These are phyloP conservation scores for Austroboletus festivus DNA, from an alignment of 768 basidiomycete species.

Conservation along the genomic window DNA sequence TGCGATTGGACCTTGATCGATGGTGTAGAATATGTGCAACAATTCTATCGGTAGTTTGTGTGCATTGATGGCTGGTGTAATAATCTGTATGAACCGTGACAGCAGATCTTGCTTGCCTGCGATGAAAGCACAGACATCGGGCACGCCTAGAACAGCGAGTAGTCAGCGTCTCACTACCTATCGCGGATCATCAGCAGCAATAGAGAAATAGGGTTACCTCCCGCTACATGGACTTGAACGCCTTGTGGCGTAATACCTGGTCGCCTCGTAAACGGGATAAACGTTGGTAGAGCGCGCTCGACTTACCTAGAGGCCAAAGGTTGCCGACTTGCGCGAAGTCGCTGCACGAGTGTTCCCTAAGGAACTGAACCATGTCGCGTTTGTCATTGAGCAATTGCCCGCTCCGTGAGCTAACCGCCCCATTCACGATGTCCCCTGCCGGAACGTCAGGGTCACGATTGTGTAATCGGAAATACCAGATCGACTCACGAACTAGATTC, in stretches of 20 bases:
- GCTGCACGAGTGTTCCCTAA: background rate
- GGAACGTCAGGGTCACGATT: conserved; percentile 3
- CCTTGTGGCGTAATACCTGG: background rate
- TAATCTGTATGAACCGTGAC: conserved; percentile 65
- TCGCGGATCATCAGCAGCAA: background rate
- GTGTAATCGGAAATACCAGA: too few species aligned
- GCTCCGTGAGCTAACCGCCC: conserved; percentile 58
- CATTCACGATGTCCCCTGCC: conserved; percentile 54
- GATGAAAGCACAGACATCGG: conserved; percentile 45
- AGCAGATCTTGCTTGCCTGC: conserved; percentile 48
- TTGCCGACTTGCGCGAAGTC: background rate
- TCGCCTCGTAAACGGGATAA: background rate
- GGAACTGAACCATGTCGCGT: background rate
- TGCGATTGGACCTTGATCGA: conserved; percentile 76
- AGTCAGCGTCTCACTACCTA: background rate
- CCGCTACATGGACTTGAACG: background rate
- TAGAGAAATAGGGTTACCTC: background rate
- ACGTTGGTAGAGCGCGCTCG: background rate
- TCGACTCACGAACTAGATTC: conserved; percentile 35
- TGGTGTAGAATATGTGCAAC: conserved; percentile 82
- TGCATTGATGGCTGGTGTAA: conserved; percentile 59
- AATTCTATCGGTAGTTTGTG: conserved; percentile 68
- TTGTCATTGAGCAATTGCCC: background rate
- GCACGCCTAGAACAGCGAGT: conserved; percentile 44
- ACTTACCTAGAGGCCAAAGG: background rate